Evolutionary conservation across 75 land plant genomes (phyloP), one percentile per base, ranked within the genome.

Genomic region (Pinus albicaulis): DNA sequence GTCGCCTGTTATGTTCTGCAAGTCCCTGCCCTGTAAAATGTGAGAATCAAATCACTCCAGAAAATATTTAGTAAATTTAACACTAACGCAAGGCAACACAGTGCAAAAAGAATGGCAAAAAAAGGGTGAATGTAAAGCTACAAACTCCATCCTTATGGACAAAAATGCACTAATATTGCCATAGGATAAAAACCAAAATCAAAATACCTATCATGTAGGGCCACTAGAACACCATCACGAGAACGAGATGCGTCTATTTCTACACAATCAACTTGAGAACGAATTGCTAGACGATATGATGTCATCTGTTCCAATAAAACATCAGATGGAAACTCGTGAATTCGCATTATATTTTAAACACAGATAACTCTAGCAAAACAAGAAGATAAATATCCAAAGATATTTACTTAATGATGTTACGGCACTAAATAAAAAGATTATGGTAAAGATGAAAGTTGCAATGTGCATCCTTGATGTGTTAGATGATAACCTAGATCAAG

Each of bases 201-300:
- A 69, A 57, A 19, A 55, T 79, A 94, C 98, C 98, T 90, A 59
- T 96, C 95, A 89, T 94, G 98, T 34, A 92, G 86, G 41, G 98
- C 95, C 59, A 92, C 84, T 61, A 92, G 75, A 57, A 86, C 86
- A 13, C 99, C 99, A 84, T 96, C 97, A 20, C 74, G 85, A 28
- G 97, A 89, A 28, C 92, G 94, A 57, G 97, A 93, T 44, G 87
- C 89, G 83, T 96, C 98, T 79, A 92, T 85, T 78, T 96, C 98
- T 23, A 94, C 79, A 82, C 98, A 90, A 73, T 96, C 93, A 8
- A 87, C 98, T 65, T 79, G 77, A 79, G 86, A 77, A 71, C 74
- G 69, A 82, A 96, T 72, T 7, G 99, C 99, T 16, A 65, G 41
- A 12, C 61, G 76, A 78, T 86, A 92, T 14, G 95, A 90, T 58